These are phyloP conservation scores for Lotmaria passim DNA, from an alignment of 208 protist genomes.

Conservation along the genomic window DNA sequence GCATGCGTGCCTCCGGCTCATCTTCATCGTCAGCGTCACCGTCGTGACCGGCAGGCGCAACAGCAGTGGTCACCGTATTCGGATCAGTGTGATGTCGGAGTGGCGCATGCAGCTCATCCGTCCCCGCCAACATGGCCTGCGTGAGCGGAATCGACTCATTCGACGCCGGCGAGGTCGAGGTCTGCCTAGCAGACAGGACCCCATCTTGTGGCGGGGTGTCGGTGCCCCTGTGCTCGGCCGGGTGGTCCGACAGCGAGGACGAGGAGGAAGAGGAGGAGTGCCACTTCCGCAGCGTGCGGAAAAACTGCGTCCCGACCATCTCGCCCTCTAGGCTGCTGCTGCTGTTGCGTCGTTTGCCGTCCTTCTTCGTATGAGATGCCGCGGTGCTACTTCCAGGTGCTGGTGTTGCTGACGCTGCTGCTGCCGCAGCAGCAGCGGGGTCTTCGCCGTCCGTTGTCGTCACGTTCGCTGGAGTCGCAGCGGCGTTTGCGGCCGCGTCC, in stretches of 20 bases:
- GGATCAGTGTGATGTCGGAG: neutral
- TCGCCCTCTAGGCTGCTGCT: neutral
- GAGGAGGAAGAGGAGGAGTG: constrained; percentile 23
- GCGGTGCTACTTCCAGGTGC: too few species aligned
- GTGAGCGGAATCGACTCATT: neutral
- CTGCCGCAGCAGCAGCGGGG: too few species aligned
- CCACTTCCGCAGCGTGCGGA: constrained; percentile 28
- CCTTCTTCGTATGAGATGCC: neutral
- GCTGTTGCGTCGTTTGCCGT: neutral
- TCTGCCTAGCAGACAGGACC: constrained; percentile 1
- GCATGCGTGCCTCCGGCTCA: constrained; percentile 25
- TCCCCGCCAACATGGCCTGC: neutral
- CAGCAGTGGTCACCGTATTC: too few species aligned
- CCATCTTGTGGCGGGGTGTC: neutral
- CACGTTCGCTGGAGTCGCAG: neutral
- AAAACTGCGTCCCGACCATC: neutral
- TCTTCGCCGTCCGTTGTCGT: neutral
- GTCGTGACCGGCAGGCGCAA: neutral
- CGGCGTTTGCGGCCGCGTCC: too few species aligned
- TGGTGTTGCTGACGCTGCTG: neutral
- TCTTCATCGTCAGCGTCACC: neutral
- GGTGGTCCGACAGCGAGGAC: neutral
- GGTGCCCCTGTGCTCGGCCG: neutral
- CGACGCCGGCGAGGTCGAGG: neutral
- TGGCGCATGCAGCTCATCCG: constrained; percentile 3